Evolutionary conservation across 495 filamentous ascomycete species (phyloP).

Genomic region (Chaetomium cochliodes): DNA sequence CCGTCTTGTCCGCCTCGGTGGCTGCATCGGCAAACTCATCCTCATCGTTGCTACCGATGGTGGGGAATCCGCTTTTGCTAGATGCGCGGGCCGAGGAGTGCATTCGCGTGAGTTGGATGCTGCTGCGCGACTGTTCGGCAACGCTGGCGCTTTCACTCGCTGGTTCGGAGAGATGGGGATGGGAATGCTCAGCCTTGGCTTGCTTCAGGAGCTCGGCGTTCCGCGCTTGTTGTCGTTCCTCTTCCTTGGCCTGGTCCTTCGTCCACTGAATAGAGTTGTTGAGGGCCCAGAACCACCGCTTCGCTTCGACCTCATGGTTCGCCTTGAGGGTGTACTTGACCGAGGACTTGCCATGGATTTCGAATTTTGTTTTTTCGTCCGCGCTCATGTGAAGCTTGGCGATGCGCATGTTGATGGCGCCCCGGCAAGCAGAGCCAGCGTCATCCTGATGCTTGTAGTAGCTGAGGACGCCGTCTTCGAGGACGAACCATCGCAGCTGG

Average conservation of each 20-base stretch:
- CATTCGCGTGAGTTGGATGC: conserved; percentile 45
- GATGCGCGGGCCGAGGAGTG: conserved; percentile 35
- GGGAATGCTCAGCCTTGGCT: conserved; percentile 49
- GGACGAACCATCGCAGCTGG: conserved; percentile 95
- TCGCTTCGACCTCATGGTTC: conserved; percentile 91
- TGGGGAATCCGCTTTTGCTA: conserved; percentile 33
- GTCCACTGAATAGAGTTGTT: conserved; percentile 99
- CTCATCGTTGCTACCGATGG: conserved; percentile 43
- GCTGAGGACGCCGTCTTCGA: conserved; percentile 95
- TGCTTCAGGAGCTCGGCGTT: conserved; percentile 75
- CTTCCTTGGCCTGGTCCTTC: conserved; percentile 92
- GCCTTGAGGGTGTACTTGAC: conserved; percentile 97
- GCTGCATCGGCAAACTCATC: conserved; percentile 44
- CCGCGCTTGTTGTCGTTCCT: conserved; percentile 69
- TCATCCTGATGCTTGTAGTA: conserved; percentile 99
- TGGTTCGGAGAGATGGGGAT: conserved; percentile 41
- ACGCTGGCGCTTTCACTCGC: conserved; percentile 54
- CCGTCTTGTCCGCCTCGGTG: conserved; percentile 36
- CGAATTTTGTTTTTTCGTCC: conserved; percentile 94
- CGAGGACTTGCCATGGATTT: conserved; percentile 96
- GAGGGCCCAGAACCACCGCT: conserved; percentile 95
- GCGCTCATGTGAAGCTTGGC: conserved; percentile 92
- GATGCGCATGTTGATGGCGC: conserved; percentile 98
- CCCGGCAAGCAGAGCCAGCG: conserved; percentile 86
- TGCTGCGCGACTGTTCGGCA: conserved; percentile 44